Percentiles rank a stretch among this genome's conserved stretches.
Evolutionary conservation across 1,284 basidiomycete species (phyloP).

Genomic region (Naganishia liquefaciens): DNA sequence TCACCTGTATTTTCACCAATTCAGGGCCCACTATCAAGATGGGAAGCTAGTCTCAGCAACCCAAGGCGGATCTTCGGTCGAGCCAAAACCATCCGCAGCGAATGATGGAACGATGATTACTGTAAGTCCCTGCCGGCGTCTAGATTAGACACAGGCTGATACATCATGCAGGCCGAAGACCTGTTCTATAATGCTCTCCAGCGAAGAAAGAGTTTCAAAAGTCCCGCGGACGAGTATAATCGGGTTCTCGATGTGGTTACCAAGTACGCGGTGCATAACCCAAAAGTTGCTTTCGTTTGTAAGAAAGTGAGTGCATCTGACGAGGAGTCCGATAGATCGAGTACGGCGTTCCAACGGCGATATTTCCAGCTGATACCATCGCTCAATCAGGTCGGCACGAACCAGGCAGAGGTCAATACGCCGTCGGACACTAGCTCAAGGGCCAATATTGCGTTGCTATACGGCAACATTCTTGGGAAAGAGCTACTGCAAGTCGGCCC

Average conservation of each 20-base stretch:
- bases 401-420: conserved; percentile 79
- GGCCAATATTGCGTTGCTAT: conserved; percentile 77
- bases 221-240: conserved; percentile 86
- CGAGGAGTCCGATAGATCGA: neutral
- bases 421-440: conserved; percentile 67
- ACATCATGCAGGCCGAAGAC: conserved; percentile 72
- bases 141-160: neutral
- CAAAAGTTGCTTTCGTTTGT: conserved; percentile 81
- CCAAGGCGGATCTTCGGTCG: conserved; percentile 57
- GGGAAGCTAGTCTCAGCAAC: conserved; percentile 63
- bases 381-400: conserved; percentile 63
- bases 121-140: conserved; percentile 56
- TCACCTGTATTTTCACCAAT: neutral
- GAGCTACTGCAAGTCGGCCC: conserved; percentile 67
- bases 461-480: conserved; percentile 76
- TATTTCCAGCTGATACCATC: neutral
- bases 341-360: neutral
- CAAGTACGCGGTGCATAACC: conserved; percentile 91
- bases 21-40: conserved; percentile 76
- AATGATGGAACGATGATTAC: conserved; percentile 91
- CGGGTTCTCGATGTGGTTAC: conserved; percentile 91
- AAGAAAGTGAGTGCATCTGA: conserved; percentile 68
- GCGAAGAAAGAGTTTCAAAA: conserved; percentile 80
- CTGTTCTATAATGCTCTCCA: conserved; percentile 94
- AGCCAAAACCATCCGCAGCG: conserved; percentile 87